These are phyloP conservation scores for Tagetes erecta DNA, from an alignment of 129 eudicot genomes.

Conservation along the genomic window DNA sequence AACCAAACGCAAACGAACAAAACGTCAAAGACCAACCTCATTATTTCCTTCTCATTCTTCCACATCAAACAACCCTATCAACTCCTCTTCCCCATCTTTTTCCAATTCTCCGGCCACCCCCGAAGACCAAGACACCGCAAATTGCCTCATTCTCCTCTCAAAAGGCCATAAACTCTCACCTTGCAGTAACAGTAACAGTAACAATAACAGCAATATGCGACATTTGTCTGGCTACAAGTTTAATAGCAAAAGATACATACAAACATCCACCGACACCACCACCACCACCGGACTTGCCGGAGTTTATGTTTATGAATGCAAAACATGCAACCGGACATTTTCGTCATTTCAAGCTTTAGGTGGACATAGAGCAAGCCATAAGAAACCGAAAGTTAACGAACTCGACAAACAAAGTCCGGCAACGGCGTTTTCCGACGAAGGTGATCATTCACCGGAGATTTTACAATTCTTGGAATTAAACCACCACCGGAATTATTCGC, in stretches of 20 bases:
- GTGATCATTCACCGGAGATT: constrained; percentile 40
- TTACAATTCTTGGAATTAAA: too few relatives aligned
- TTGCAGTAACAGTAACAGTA: background rate
- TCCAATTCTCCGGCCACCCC: constrained; percentile 38
- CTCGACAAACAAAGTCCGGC: constrained; percentile 11
- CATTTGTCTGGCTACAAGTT: constrained; percentile 33
- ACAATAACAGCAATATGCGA: background rate
- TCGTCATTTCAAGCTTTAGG: constrained; percentile 92
- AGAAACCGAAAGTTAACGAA: constrained; percentile 51
- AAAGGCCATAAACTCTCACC: constrained; percentile 35
- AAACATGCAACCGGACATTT: constrained; percentile 73
- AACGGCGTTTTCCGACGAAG: constrained; percentile 37
- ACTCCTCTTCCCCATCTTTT: constrained; percentile 38
- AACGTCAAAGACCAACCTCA: constrained; percentile 55
- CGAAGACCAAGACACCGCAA: constrained; percentile 75
- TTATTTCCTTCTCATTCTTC: constrained; percentile 32
- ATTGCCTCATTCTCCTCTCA: constrained; percentile 66
- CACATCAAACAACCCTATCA: constrained; percentile 22
- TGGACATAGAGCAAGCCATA: constrained; percentile 89
- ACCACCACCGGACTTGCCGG: constrained; percentile 33
- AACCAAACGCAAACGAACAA: constrained; percentile 80
- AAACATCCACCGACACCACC: constrained; percentile 21
- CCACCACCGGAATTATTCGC: constrained; percentile 16
- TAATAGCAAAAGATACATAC: constrained; percentile 53
- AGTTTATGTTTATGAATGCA: constrained; percentile 64